Evolutionary conservation across 2,329 filamentous ascomycete genomes (phyloP).

Genomic region (Annulohypoxylon truncatum): DNA sequence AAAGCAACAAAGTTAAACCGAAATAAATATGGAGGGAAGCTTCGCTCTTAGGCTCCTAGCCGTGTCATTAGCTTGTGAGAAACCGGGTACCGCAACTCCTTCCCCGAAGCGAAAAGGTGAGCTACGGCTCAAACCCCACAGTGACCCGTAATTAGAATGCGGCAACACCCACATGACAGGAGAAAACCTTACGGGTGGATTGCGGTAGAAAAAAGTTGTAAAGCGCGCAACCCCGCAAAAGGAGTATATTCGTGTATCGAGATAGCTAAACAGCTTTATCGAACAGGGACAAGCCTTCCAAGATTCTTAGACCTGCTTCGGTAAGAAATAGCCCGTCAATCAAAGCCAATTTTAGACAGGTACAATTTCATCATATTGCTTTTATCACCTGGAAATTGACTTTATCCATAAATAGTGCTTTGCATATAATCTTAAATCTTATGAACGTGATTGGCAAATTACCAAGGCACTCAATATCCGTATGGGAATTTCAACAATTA

Average conservation of each 20-base stretch:
- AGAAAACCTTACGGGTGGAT: slow-evolving; percentile 18
- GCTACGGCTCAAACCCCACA: slow-evolving; percentile 31
- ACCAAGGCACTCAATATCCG: background rate
- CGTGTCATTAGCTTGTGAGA: slow-evolving; percentile 25
- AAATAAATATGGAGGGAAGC: slow-evolving; percentile 30
- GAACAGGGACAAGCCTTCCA: slow-evolving; percentile 1
- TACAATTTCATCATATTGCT: slow-evolving; percentile 2
- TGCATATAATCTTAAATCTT: slow-evolving; percentile 1
- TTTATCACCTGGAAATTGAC: background rate
- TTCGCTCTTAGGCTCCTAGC: slow-evolving; percentile 22
- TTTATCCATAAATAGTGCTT: slow-evolving; percentile 6
- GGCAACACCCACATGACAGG: slow-evolving; percentile 24
- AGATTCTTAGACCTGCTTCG: slow-evolving; percentile 10
- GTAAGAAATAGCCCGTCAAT: slow-evolving; percentile 32
- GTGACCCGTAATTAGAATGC: slow-evolving; percentile 30
- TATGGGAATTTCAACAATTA: slow-evolving; percentile 9
- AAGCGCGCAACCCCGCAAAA: slow-evolving; percentile 20
- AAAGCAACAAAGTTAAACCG: slow-evolving; percentile 25
- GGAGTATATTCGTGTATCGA: slow-evolving; percentile 13
- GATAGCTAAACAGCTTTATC: background rate
- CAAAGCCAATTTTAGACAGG: background rate
- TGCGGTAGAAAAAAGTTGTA: slow-evolving; percentile 14
- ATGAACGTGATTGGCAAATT: background rate
- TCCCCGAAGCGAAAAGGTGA: slow-evolving; percentile 27
- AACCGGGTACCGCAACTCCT: slow-evolving; percentile 30